Conservation (phyloP, 371 early-diverging fungal species). For the Coemansia sp. region DNA sequence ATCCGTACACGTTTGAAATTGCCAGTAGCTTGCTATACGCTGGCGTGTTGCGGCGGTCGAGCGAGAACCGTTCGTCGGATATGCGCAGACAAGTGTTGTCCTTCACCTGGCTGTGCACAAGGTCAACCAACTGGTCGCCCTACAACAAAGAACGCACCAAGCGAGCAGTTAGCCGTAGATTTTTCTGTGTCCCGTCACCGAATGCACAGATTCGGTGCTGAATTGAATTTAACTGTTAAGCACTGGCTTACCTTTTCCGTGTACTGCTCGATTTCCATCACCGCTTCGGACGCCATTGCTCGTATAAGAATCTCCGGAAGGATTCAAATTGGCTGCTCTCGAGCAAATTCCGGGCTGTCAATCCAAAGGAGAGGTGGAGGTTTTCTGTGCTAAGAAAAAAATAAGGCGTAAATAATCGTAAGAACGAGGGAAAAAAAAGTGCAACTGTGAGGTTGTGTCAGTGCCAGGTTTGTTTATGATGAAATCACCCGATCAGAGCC, state of each 20-base stretch:
- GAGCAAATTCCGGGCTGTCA: neutral
- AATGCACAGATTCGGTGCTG: no score
- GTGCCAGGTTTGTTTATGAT: neutral
- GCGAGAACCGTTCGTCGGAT: constrained; percentile 25
- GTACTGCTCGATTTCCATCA: constrained; percentile 19
- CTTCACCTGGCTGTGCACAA: constrained; percentile 34
- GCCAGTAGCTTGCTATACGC: constrained; percentile 41
- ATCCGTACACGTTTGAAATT: constrained; percentile 49
- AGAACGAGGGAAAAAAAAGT: neutral
- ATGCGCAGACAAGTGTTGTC: constrained; percentile 45
- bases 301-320: neutral
- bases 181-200: neutral
- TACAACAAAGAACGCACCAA: constrained; percentile 1
- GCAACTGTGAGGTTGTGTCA: neutral
- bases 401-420: neutral
- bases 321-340: neutral
- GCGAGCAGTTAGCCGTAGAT: neutral
- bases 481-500: constrained; percentile 1
- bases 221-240: no score
- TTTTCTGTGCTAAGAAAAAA: no score
- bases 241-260: constrained; percentile 19
- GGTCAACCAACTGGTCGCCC: constrained; percentile 40
- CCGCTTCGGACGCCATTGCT: constrained; percentile 6
- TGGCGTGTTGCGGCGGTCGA: constrained; percentile 39
- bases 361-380: no score